Conservation (phyloP, 1,284 basidiomycete genomes). For the Agaricales sp. region DNA sequence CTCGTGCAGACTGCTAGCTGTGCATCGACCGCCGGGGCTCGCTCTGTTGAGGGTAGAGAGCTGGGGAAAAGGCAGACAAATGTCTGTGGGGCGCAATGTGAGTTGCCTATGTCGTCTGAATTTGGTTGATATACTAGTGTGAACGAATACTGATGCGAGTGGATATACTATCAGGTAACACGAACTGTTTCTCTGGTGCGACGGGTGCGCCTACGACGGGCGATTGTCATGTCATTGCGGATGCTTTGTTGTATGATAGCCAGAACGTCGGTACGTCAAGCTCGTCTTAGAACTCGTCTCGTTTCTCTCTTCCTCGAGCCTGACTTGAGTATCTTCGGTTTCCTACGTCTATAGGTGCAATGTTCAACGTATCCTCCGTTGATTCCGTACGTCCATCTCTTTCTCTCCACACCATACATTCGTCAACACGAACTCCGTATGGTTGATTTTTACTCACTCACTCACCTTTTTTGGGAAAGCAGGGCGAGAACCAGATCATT, state of each 20-base stretch:
- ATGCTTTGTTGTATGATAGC: conserved; percentile 33
- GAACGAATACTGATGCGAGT: no score
- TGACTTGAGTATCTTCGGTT: conserved; percentile 24
- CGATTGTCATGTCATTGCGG: conserved; percentile 36
- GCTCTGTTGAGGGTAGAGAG: conserved; percentile 19
- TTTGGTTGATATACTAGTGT: not conserved
- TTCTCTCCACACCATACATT: not conserved
- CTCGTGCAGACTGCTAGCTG: conserved; percentile 15
- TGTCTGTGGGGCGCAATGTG: conserved; percentile 34
- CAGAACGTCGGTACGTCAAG: conserved; percentile 28
- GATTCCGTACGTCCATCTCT: not conserved
- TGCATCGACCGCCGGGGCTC: conserved; percentile 17
- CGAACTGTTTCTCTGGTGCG: conserved; percentile 30
- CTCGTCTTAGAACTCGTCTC: not conserved
- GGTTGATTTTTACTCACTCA: conserved; percentile 11
- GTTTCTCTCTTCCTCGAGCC: not conserved
- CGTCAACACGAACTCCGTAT: not conserved
- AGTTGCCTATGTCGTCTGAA: conserved; percentile 5
- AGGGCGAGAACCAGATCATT: conserved; percentile 24
- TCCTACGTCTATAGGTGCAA: conserved; percentile 20
- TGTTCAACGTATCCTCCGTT: conserved; percentile 13
- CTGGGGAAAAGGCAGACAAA: conserved; percentile 19
- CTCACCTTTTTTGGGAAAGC: no score
- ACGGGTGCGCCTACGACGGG: conserved; percentile 35
- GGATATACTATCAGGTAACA: no score